Percentiles rank a stretch among this genome's conserved stretches.
These are phyloP conservation scores for Cafeteria roenbergensis DNA, from an alignment of 108 stramenopile species.

Conservation along the genomic window DNA sequence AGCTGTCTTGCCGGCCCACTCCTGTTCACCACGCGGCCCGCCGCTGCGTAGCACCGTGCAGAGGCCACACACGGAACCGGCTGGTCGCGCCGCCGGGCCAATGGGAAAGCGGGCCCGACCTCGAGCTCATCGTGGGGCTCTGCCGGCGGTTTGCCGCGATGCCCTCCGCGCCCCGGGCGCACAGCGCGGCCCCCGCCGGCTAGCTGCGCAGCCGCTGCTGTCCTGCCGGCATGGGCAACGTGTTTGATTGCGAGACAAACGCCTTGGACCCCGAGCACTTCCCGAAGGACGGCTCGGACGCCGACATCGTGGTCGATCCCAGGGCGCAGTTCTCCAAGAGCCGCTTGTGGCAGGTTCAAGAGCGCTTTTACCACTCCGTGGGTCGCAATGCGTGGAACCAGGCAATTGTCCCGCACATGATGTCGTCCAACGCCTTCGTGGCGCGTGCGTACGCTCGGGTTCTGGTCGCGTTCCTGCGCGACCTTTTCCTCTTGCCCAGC, in stretches of 20 bases:
- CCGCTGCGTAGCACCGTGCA: no score
- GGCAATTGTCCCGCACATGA: constrained; percentile 58
- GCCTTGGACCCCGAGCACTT: background rate
- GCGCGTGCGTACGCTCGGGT: constrained; percentile 47
- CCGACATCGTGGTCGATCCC: background rate
- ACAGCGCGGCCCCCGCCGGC: no score
- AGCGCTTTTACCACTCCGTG: constrained; percentile 53
- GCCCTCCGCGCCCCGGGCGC: no score
- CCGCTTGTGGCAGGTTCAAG: constrained; percentile 55
- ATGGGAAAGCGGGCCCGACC: no score
- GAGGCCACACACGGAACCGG: no score
- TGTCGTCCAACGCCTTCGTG: constrained; percentile 57
- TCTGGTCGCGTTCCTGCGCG: constrained; percentile 34
- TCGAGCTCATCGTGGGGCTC: no score
- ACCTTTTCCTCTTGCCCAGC: constrained; percentile 15
- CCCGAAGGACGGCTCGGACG: background rate
- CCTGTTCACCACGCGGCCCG: no score
- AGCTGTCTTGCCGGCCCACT: no score
- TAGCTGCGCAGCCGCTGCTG: no score
- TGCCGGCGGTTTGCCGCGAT: no score
- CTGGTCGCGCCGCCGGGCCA: no score
- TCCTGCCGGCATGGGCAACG: background rate
- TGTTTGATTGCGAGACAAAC: constrained; percentile 1
- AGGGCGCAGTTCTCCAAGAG: constrained; percentile 23
- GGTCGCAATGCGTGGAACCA: constrained; percentile 48